Evolutionary conservation across 768 basidiomycete species (phyloP), one percentile per base, ranked within the genome.

Genomic region (Coprinopsis cinerea): DNA sequence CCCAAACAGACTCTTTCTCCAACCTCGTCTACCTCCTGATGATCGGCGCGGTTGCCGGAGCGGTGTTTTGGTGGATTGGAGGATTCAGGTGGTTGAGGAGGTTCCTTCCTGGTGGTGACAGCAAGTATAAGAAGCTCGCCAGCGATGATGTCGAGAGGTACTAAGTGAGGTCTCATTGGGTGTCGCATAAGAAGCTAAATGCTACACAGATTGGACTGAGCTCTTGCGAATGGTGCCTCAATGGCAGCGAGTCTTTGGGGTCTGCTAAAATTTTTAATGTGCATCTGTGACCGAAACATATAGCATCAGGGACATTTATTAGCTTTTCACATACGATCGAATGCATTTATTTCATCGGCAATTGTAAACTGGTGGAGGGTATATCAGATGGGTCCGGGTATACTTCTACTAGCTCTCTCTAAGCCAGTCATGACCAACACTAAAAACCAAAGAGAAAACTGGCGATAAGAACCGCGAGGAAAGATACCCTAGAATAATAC

Each of bases 11-110:
- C n/a, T n/a, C 48, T 18, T 70, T 65, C 59, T 59, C 61, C 39
- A 64, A 61, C 44, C 6, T 70, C 39, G 57, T 73, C 51, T 63
- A 71, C 51, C 59, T 61, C n/a, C 30, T 77, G 36, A 41, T 81
- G 26, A 61, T 79, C 50, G 52, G 85, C 42, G 72, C 68, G 1
- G 64, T 75, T 22, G 64, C 74, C 17, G 70, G 67, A 14, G 73
- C 60, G 13, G 59, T 73, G 14, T 75, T 82, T 53, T 54, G 73
- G 39, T 79, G 73, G 71, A 66, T 78, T 10, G 81, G 82, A 23
- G 80, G 79, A 17, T 35, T 74, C 52, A 73, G 73, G 30, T 75
- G 67, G 57, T 57, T 75, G 27, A 66, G 67, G 36, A 68, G 73
- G 24, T 46, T 74, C 46, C 42, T 81, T 43, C 68, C 71, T 30